These are phyloP conservation scores for Gossypium laxum DNA, from an alignment of 441 rosid genomes.

Conservation along the genomic window DNA sequence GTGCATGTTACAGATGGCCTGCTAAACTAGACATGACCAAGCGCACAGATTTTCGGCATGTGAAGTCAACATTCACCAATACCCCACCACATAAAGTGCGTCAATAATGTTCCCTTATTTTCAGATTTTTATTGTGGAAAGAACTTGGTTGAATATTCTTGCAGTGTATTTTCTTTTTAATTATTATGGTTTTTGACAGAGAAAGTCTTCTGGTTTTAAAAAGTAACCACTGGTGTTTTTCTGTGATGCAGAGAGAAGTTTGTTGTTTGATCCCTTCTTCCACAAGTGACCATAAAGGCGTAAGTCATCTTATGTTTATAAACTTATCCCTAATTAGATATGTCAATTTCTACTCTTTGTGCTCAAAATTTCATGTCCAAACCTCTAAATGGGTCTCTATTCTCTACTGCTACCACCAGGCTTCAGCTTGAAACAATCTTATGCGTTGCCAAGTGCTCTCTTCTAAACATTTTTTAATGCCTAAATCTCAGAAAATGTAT, in stretches of 20 bases:
- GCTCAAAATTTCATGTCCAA: background rate
- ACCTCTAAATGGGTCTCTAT: background rate
- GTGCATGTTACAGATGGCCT: conserved; percentile 73
- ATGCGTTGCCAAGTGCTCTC: background rate
- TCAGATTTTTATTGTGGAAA: background rate
- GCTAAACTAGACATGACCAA: conserved; percentile 77
- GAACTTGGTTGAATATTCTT: conserved; percentile 1
- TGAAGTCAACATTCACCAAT: conserved; percentile 60
- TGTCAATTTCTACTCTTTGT: background rate
- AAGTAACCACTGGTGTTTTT: background rate
- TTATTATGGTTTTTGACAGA: background rate
- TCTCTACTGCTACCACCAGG: background rate
- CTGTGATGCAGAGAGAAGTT: conserved; percentile 74
- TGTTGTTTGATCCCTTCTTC: conserved; percentile 72
- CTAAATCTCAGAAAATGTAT: background rate
- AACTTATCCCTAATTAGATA: background rate
- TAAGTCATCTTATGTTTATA: conserved; percentile 29
- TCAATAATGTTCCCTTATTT: background rate
- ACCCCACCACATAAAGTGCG: conserved; percentile 77
- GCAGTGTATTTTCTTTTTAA: background rate
- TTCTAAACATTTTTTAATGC: background rate
- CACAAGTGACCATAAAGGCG: conserved; percentile 62
- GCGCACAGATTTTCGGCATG: conserved; percentile 77
- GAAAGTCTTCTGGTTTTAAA: background rate
- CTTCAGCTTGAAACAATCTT: conserved; percentile 7